These are phyloP conservation scores for Guillardia theta DNA, from an alignment of 78 protist species.

Conservation along the genomic window DNA sequence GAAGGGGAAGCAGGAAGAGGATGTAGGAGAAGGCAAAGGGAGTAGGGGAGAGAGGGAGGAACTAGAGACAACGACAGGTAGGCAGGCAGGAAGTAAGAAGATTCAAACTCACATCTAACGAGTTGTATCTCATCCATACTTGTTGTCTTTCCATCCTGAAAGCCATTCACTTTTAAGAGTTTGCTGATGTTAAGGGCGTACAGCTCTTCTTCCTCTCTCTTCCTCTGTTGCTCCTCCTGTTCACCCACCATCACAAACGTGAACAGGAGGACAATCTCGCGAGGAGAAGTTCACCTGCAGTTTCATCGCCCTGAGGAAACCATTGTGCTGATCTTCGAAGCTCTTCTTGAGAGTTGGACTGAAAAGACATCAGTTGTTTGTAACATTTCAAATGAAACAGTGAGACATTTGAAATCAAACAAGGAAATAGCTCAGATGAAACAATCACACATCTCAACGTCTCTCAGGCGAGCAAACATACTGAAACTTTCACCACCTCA, in stretches of 20 bases:
- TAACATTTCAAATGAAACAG: too few species aligned
- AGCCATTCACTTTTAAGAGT: not conserved
- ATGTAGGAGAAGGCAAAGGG: too few species aligned
- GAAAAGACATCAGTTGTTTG: not conserved
- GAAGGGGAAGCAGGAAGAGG: too few species aligned
- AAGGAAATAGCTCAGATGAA: too few species aligned
- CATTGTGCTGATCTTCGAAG: not conserved
- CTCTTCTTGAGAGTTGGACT: slow-evolving; percentile 1
- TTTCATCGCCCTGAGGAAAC: not conserved
- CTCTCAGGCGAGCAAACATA: too few species aligned
- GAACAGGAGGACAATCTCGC: not conserved
- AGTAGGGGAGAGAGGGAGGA: too few species aligned
- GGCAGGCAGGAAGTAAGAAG: too few species aligned
- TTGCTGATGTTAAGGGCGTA: not conserved
- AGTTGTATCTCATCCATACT: not conserved
- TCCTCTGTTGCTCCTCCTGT: slow-evolving; percentile 27
- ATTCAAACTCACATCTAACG: too few species aligned
- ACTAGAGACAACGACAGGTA: too few species aligned
- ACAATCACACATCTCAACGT: too few species aligned
- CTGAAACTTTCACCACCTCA: too few species aligned
- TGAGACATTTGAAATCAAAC: too few species aligned
- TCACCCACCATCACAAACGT: not conserved
- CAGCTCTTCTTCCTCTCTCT: not conserved
- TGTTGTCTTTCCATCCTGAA: not conserved
- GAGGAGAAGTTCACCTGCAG: not conserved